A percentile compares a stretch with the other conserved stretches of the same genome.
These are phyloP conservation scores for Metschnikowia picachoensis DNA, from an alignment of 805 yeast species.

Conservation along the genomic window DNA sequence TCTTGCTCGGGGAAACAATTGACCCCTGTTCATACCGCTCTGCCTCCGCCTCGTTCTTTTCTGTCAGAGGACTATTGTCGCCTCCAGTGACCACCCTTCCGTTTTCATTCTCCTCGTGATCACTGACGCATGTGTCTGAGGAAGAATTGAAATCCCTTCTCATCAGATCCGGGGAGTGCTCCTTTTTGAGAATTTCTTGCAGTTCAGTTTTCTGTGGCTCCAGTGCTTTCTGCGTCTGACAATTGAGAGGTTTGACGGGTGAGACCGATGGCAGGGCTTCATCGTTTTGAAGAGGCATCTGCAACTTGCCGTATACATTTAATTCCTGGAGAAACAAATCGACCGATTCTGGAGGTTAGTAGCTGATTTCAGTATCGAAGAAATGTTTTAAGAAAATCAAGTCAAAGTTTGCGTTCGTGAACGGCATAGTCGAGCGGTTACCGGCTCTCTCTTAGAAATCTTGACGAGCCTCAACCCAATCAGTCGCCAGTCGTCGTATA, in stretches of 20 bases:
- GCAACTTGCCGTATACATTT: conserved; percentile 18
- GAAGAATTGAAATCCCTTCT: conserved; percentile 35
- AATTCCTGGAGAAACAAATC: conserved; percentile 28
- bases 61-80: not conserved
- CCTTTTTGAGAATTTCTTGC: not conserved
- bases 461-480: no score
- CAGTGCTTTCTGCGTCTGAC: conserved; percentile 13
- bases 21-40: not conserved
- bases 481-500: no score
- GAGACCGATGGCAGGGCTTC: conserved; percentile 20
- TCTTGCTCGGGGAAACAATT: conserved; percentile 33
- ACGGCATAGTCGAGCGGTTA: no score
- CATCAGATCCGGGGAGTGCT: not conserved
- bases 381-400: no score
- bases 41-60: not conserved
- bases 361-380: not conserved
- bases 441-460: no score
- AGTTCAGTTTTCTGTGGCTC: not conserved
- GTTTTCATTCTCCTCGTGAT: conserved; percentile 10
- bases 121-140: conserved; percentile 41
- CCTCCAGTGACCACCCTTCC: not conserved
- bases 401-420: not conserved
- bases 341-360: conserved; percentile 28
- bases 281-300: conserved; percentile 1
- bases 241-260: conserved; percentile 34